These are phyloP conservation scores for Cunninghamia lanceolata DNA, from an alignment of 75 land plant genomes.

Conservation along the genomic window DNA sequence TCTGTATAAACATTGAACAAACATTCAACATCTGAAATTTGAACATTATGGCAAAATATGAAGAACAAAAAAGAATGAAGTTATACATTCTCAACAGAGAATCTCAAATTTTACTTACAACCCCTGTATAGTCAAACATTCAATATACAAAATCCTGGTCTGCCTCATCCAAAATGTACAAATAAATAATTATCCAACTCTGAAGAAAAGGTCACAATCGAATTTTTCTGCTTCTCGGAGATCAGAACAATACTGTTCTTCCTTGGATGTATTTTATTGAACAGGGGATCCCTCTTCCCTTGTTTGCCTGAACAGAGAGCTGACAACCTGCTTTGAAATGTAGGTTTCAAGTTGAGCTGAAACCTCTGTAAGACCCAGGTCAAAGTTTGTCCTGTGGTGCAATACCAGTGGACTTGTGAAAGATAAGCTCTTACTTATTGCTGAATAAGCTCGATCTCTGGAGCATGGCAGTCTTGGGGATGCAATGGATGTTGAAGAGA, in stretches of 20 bases:
- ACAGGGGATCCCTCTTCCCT: constrained; percentile 48
- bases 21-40: no score
- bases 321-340: constrained; percentile 62
- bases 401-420: neutral
- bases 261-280: neutral
- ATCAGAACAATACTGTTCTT: neutral
- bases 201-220: neutral
- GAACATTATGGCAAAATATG: no score
- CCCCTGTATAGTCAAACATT: no score
- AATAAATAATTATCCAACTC: no score
- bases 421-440: constrained; percentile 4
- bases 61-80: no score
- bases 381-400: constrained; percentile 45
- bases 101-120: no score
- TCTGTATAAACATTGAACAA: no score
- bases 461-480: constrained; percentile 6
- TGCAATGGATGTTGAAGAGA: constrained; percentile 1
- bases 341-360: constrained; percentile 63
- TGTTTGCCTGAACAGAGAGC: constrained; percentile 42
- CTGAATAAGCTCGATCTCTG: neutral
- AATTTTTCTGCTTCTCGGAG: neutral
- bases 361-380: constrained; percentile 60
- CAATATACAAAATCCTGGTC: no score
- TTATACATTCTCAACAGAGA: no score
- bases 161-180: no score